Base-by-base conservation (phyloP, 2,329 filamentous ascomycete genomes). In the Colletotrichum spinosum region DNA sequence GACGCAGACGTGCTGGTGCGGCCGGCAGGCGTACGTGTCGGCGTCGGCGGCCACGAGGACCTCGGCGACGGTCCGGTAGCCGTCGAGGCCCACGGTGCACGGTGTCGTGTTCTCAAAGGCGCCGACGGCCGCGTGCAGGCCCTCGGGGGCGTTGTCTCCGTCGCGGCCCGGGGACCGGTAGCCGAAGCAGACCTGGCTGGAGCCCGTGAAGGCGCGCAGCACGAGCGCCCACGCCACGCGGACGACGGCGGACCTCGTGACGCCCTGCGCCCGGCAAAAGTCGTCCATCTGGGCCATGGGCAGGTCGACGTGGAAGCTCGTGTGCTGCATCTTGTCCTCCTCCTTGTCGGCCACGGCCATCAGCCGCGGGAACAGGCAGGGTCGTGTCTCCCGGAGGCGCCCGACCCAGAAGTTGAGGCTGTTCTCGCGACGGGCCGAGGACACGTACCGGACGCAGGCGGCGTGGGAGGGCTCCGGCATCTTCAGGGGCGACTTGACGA, bases 161-260 rank as follows among this genome's bases (percentile, higher is more conserved):
- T 83, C 80, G 5, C 84, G 77, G 0, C 82, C 83, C 0, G 76
- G 72, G 3, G 81, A 78, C 39, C 81, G 79, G 61, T 80, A 84
- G 1, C 87, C 88, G 67, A 90, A 89, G 42, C 83, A 81, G 8
- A 88, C 81, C 10, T 81, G 79, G 25, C 83, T 78, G 13, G 79
- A 79, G 2, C 84, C 84, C 3, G 85, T 81, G 68, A 87, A 89
- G 1, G 81, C 79, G 2, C 85, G 82, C 0, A 89, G 76, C 0
- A 88, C 78, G 17, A 90, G 76, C 0, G 81, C 85, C 87, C 87
- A 90, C 0, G 87, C 86, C n/a, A 87, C 80, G 33, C 85, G 82
- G 4, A 90, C 77, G 4, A 88, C 76, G 0, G 84, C 81, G 0
- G 84, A 80, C 0, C 83, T 73, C 0, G 81, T 81, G 3, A 86